Evolutionary conservation across 1,284 basidiomycete species (phyloP), one percentile per base, ranked within the genome.

Genomic region (Tremellales sp.): DNA sequence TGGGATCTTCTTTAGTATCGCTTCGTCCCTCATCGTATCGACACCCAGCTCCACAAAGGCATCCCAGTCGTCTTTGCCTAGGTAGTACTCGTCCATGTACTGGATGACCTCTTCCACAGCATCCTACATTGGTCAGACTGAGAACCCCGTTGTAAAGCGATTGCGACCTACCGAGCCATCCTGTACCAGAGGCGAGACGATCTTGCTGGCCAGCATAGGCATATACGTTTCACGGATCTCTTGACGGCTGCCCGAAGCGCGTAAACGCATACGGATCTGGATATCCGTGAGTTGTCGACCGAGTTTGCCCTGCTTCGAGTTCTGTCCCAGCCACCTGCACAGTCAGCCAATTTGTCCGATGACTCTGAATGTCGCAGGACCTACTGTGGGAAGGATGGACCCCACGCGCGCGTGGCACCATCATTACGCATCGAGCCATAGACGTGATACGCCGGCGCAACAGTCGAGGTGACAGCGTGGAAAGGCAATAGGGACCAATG

Each of bases 401-500:
- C 84, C 56, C 83, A 89, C 27, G 82, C 81, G 35, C 78, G 60
- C 2, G 37, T 39, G 11, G 60, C 62, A 10, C 60, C 61, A 22
- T 44, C 49, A 15, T 45, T 46, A 25, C 73, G 53, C 39, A 53
- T 71, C 39, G 73, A 58, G 1, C 92, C 92, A 66, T 89, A 93
- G 48, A 89, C 73, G 67, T 81, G 81, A 5, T 82, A 90, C 3
- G 92, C 85, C 2, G 92, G 92, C 12, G 84, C 81, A 23, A 98
- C 84, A 1, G 88, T 85, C 0, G 93, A 97, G 45, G 85, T 84
- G 8, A 97, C 83, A 0, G 91, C 91, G 67, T 98, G 96, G 0
- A 91, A 72, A 0, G 94, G 96, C 83, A 98, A 90, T 46, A 98
- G 76, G 3, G 84, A 81, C 94, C 94, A 98, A 63, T 97, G 92